These are phyloP conservation scores for Sclerotinia glacialis DNA, from an alignment of 2,329 filamentous ascomycete species.

Conservation along the genomic window DNA sequence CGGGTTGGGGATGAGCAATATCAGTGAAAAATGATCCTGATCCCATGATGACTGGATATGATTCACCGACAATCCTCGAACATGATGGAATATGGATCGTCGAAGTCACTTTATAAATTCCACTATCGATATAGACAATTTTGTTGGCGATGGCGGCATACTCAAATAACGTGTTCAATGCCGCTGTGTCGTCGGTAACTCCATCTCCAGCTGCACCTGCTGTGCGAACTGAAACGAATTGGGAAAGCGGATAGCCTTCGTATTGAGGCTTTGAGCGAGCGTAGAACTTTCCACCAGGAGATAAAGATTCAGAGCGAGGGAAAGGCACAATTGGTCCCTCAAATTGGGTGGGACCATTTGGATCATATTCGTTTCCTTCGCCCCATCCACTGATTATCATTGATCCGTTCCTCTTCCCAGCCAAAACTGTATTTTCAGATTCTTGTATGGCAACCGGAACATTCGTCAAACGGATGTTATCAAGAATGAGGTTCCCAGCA, in stretches of 20 bases:
- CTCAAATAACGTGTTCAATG: constrained; percentile 56
- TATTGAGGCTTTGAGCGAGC: constrained; percentile 56
- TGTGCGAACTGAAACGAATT: constrained; percentile 46
- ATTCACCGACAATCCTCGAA: constrained; percentile 42
- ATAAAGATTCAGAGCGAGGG: constrained; percentile 6
- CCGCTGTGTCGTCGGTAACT: constrained; percentile 56
- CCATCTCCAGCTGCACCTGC: constrained; percentile 51
- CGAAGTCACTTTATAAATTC: constrained; percentile 51
- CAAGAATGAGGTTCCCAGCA: constrained; percentile 22
- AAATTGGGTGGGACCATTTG: constrained; percentile 43
- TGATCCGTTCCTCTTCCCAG: constrained; percentile 38
- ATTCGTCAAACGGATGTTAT: constrained; percentile 18
- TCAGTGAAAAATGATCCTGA: constrained; percentile 47
- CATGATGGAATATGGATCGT: constrained; percentile 49
- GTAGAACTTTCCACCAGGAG: constrained; percentile 42
- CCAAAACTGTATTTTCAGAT: constrained; percentile 41
- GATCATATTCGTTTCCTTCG: constrained; percentile 51
- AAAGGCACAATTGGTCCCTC: constrained; percentile 46
- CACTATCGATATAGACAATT: constrained; percentile 56
- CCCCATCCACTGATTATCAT: constrained; percentile 17
- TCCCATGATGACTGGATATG: constrained; percentile 44
- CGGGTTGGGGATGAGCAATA: constrained; percentile 45
- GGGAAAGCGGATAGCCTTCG: constrained; percentile 40
- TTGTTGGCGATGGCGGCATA: constrained; percentile 48
- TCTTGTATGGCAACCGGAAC: constrained; percentile 19